These are phyloP conservation scores for Kockiozyma suomiensis DNA, from an alignment of 805 yeast genomes.

Conservation along the genomic window DNA sequence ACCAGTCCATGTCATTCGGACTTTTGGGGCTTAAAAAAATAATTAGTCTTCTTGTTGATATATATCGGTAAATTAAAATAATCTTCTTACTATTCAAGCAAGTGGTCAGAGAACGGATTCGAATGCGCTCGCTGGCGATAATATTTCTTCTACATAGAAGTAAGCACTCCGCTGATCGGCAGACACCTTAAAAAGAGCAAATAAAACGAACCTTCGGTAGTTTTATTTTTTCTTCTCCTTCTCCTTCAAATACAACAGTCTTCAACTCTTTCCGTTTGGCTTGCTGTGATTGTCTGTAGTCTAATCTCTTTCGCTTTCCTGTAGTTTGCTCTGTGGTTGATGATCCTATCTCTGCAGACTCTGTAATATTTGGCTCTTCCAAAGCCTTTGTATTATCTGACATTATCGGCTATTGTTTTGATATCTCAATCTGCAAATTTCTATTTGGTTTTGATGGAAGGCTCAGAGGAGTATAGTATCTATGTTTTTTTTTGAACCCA, in stretches of 20 bases:
- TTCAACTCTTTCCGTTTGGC: constrained; percentile 52
- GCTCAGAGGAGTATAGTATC: too few species aligned
- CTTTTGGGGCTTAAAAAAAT: constrained; percentile 57
- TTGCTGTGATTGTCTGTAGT: constrained; percentile 51
- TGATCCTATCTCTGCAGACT: background rate
- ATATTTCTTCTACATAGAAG: constrained; percentile 55
- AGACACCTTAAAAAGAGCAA: background rate
- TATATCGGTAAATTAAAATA: background rate
- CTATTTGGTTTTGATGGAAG: too few species aligned
- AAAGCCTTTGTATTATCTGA: background rate
- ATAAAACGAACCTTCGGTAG: constrained; percentile 22
- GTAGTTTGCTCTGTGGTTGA: background rate
- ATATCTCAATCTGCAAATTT: too few species aligned
- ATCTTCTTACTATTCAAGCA: constrained; percentile 64
- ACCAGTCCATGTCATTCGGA: constrained; percentile 90
- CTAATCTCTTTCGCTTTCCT: constrained; percentile 41
- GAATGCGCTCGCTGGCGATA: constrained; percentile 98
- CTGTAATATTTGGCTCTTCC: background rate
- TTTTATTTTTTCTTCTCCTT: constrained; percentile 24
- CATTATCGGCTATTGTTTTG: background rate
- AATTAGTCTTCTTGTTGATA: background rate
- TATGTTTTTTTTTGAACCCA: too few species aligned
- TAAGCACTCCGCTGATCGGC: background rate
- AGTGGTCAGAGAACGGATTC: constrained; percentile 95
- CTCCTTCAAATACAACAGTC: constrained; percentile 48